Evolutionary conservation across 1,284 basidiomycete species (phyloP).

Genomic region (Rhodotorula sp.): DNA sequence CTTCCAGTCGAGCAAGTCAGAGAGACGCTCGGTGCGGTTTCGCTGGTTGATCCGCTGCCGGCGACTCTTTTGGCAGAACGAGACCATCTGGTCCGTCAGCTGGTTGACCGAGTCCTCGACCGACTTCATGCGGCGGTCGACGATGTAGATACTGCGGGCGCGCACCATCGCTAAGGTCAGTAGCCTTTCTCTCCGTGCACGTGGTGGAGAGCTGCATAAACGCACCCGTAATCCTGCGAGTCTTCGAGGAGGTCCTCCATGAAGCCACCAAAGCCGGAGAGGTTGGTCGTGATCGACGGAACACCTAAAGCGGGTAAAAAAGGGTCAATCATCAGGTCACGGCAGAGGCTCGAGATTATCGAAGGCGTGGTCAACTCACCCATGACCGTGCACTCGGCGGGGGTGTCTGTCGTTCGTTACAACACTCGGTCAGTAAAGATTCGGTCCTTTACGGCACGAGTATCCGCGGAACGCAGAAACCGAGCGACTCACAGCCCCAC

Average conservation of each 20-base stretch:
- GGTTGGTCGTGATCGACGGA: constrained; percentile 92
- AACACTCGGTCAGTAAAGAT: no score
- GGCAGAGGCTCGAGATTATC: no score
- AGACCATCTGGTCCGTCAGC: constrained; percentile 64
- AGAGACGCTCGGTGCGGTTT: constrained; percentile 90
- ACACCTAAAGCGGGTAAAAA: constrained; percentile 56
- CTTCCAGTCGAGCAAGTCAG: constrained; percentile 96
- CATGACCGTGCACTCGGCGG: constrained; percentile 70
- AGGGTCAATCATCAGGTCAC: neutral
- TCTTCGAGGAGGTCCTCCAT: constrained; percentile 79
- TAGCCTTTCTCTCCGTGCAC: neutral
- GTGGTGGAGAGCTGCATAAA: neutral
- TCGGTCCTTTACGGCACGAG: no score
- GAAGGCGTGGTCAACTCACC: constrained; percentile 46
- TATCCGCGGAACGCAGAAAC: constrained; percentile 44
- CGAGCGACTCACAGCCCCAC: constrained; percentile 54
- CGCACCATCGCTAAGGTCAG: no score
- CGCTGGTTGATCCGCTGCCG: constrained; percentile 97
- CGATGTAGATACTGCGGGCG: constrained; percentile 67
- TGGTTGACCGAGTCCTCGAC: constrained; percentile 86
- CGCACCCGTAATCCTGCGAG: constrained; percentile 53
- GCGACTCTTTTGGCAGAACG: constrained; percentile 82
- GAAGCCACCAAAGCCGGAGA: constrained; percentile 79
- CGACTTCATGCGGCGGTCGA: constrained; percentile 84
- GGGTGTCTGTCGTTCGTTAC: constrained; percentile 50